phyloP scores from a whole-genome alignment of 192 early-diverging fungal genomes.

The Coemansia sp. region DNA sequence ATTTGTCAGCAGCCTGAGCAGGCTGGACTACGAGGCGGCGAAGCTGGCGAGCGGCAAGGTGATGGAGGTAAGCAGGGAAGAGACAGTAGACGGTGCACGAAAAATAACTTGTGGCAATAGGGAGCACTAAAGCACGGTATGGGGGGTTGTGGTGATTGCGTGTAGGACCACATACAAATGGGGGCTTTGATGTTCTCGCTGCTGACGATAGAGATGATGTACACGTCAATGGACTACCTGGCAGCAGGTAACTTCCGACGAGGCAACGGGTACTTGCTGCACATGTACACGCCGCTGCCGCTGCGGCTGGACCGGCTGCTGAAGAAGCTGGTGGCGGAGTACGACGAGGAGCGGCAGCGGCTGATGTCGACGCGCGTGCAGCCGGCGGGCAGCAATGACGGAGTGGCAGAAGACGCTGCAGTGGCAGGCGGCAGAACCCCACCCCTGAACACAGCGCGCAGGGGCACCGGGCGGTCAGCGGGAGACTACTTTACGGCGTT shows the following conservation, averaged over 20 bases:
- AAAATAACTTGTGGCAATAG: no score
- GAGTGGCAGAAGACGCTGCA: background rate
- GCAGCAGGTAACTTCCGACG: slow-evolving; percentile 41
- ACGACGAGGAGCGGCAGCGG: slow-evolving; percentile 39
- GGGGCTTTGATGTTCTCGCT: slow-evolving; percentile 51
- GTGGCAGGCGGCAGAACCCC: background rate
- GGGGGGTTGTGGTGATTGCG: background rate
- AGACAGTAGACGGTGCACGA: no score
- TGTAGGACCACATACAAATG: slow-evolving; percentile 48
- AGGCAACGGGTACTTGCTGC: slow-evolving; percentile 39
- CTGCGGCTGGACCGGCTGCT: slow-evolving; percentile 33
- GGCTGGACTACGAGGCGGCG: slow-evolving; percentile 46
- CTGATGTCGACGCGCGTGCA: slow-evolving; percentile 19
- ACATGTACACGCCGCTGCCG: slow-evolving; percentile 39
- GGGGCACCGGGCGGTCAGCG: background rate
- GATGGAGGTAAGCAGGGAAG: slow-evolving; percentile 43
- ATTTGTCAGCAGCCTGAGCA: slow-evolving; percentile 44
- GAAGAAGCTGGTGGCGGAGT: slow-evolving; percentile 29
- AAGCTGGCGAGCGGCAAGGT: slow-evolving; percentile 47
- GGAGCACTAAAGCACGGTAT: background rate
- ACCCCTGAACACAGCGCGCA: background rate
- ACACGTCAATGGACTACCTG: slow-evolving; percentile 54
- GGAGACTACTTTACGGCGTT: slow-evolving; percentile 13
- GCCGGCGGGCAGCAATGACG: slow-evolving; percentile 4
- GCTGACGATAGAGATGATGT: slow-evolving; percentile 52